A percentile compares a stretch with the other conserved stretches of the same genome.
These are phyloP conservation scores for Erodium moschatum DNA, from an alignment of 441 rosid genomes.

Conservation along the genomic window DNA sequence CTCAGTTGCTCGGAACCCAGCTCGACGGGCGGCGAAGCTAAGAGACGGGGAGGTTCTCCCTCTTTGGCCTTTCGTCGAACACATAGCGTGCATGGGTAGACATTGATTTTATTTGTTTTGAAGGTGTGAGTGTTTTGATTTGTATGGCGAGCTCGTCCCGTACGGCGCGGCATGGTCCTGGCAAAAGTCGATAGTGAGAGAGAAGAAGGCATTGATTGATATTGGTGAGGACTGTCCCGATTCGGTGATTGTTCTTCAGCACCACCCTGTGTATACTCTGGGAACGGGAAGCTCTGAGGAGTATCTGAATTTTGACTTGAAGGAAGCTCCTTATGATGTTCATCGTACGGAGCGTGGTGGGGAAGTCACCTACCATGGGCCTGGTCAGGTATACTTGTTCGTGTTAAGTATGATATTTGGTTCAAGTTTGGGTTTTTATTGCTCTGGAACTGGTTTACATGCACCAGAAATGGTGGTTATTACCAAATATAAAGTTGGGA, in stretches of 20 bases:
- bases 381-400: conserved; percentile 62
- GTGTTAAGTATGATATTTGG: background rate
- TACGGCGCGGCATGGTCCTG: conserved; percentile 65
- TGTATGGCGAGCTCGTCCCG: conserved; percentile 39
- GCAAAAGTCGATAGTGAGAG: conserved; percentile 49
- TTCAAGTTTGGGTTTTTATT: background rate
- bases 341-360: conserved; percentile 80
- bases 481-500: background rate
- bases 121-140: conserved; percentile 48
- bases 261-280: conserved; percentile 64
- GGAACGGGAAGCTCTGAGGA: conserved; percentile 53
- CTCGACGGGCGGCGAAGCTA: conserved; percentile 13
- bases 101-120: conserved; percentile 4
- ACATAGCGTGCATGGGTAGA: conserved; percentile 13
- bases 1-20: background rate
- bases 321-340: conserved; percentile 62
- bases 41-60: conserved; percentile 28
- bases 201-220: conserved; percentile 47
- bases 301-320: conserved; percentile 48
- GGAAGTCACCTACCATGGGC: conserved; percentile 87
- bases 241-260: conserved; percentile 56
- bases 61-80: conserved; percentile 25
- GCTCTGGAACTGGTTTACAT: background rate
- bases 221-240: conserved; percentile 50
- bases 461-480: background rate